Percentiles rank a stretch among this genome's conserved stretches.
Conservation (phyloP, 192 early-diverging fungal species). For the Geranomyces michiganensis region DNA sequence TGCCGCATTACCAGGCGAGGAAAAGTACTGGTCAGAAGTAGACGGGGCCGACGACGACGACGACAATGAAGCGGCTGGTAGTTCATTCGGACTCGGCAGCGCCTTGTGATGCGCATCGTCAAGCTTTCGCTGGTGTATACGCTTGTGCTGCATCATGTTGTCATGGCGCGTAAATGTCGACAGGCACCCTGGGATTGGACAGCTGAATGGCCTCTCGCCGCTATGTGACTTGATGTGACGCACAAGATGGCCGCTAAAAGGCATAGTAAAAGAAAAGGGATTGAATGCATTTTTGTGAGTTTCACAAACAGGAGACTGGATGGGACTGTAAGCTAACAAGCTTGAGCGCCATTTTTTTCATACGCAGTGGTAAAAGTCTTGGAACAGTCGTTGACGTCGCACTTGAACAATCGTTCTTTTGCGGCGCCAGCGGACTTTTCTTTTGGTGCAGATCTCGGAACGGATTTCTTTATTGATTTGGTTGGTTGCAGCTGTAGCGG, state of each 20-base stretch:
- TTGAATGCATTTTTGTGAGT: neutral
- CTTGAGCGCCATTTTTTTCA: neutral
- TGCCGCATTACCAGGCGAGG: too few relatives aligned
- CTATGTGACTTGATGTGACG: slow-evolving; percentile 35
- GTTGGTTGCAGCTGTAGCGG: too few relatives aligned
- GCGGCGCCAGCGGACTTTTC: too few relatives aligned
- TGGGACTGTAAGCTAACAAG: too few relatives aligned
- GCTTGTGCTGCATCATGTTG: slow-evolving; percentile 46
- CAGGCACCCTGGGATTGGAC: slow-evolving; percentile 35
- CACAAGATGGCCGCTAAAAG: slow-evolving; percentile 36
- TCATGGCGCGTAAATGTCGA: slow-evolving; percentile 40
- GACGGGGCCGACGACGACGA: too few relatives aligned
- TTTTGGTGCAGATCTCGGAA: too few relatives aligned
- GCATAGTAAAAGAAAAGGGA: neutral
- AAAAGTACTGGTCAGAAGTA: too few relatives aligned
- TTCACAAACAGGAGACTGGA: too few relatives aligned
- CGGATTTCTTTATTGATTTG: too few relatives aligned
- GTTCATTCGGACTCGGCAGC: too few relatives aligned
- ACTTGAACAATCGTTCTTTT: neutral
- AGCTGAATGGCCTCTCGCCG: slow-evolving; percentile 38
- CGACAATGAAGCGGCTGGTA: too few relatives aligned
- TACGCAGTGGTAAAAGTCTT: slow-evolving; percentile 7
- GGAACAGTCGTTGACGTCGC: slow-evolving; percentile 8
- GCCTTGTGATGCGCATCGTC: slow-evolving; percentile 1
- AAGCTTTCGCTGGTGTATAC: slow-evolving; percentile 32